Base-by-base conservation (phyloP, 129 eudicot genomes). In the Sambucus nigra region DNA sequence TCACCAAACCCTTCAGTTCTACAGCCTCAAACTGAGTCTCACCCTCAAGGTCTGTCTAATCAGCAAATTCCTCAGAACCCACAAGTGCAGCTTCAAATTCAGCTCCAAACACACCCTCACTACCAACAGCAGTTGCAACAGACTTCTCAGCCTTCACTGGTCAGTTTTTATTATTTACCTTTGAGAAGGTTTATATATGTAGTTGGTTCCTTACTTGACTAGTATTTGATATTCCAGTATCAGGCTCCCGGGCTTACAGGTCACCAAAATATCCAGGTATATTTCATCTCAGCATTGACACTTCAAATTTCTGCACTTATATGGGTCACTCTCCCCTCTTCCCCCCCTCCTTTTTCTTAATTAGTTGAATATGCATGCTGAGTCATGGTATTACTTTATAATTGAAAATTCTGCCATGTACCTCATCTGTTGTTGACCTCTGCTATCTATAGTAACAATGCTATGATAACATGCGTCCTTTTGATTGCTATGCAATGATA, bases 111-210 rank as follows among this genome's bases (percentile, higher is more conserved):
- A 50, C 96, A 77, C n/a, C 59, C 70, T 39, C 75, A 70, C 47
- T 64, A 77, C 14, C 77, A 80, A 23, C 86, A 66, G 60, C 86
- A 65, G 53, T 27, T 82, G 64, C 99, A 76, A 66, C 84, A 78
- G 44, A 51, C 77, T 45, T 35, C 84, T 69, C 82, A 64, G 58
- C 29, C 98, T 25, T 69, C 80, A 45, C 26, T 39, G 69, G 99
- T 91, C 25, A 73, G 85, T 60, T 8, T 40, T 41, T 19, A 22
- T 32, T 61, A 14, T 24, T 4, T 41, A 6, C 17, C 14, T 38
- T 46, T 51, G 45, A 7, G 22, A 45, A 21, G 21, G 20, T 55
- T 20, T 49, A 47, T 4, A n/a, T 12, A 18, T 38, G 27, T 14
- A 15, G 25, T 1, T 47, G 7, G 14, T 32, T 59, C 17, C 20